Base-by-base conservation (phyloP, 352 stramenopile species). In the Pythium brachiatum region DNA sequence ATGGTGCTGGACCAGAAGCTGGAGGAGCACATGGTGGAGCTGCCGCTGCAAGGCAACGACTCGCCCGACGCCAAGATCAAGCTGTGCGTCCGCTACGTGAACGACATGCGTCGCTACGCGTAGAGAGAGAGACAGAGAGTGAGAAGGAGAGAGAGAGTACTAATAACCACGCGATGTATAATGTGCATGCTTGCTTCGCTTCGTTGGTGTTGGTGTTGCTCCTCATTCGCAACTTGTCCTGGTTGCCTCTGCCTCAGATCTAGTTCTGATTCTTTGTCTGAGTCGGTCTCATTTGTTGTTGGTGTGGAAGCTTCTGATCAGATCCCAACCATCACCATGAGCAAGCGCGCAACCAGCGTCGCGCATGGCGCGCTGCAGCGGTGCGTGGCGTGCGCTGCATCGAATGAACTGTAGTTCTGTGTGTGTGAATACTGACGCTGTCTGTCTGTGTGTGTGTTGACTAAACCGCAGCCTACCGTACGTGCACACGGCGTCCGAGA, bases 81-180 rank as follows among this genome's bases (percentile, higher is more conserved):
- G 51, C 64, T 95, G 44, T 92, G 81, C 66, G 81, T 95, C 25
- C 85, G 85, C 29, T 95, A 95, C 60, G 82, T 95, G 60, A 95
- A 95, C 64, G 82, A 93, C 64, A 89, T 95, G 79, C 83, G 86
- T 15, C 82, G 83, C 31, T 91, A 91, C 56, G 74, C 73, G 1
- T 92, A 81, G 71, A 57, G 20, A 52, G 7, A 46, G 38, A 16
- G 11, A 20, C 7, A 20, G 11, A 46, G 11, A 46, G 38, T 20
- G 9, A 21, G 38, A 46, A 12, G 13, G 32, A 38, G 32, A 38
- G 32, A 38, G 32, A 38, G 32, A 38, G 32, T n/a, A n/a, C n/a
- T n/a, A n/a, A n/a, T n/a, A n/a, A n/a, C n/a, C n/a, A n/a, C n/a
- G n/a, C n/a, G n/a, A n/a, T n/a, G n/a, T n/a, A n/a, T n/a, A n/a